Evolutionary conservation across 2,329 filamentous ascomycete genomes (phyloP).

Genomic region (Pseudofabraea citricarpa): DNA sequence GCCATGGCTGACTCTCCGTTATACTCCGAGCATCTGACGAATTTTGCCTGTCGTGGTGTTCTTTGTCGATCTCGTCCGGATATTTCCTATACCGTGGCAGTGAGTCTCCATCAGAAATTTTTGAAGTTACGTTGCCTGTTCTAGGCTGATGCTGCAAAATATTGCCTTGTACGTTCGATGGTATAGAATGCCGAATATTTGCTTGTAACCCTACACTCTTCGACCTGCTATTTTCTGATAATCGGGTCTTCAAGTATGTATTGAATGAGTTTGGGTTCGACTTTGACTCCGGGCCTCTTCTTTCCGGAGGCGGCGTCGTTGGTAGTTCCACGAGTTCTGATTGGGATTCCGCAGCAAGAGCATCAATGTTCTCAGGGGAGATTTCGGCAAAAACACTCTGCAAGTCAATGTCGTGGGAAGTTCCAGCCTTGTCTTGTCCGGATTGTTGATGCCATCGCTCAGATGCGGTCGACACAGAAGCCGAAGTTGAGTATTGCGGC

Average conservation of each 20-base stretch:
- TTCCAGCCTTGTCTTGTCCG: conserved; percentile 7
- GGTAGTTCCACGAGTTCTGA: not conserved
- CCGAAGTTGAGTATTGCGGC: not conserved
- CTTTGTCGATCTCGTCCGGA: conserved; percentile 10
- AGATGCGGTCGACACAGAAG: not conserved
- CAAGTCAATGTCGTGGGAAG: conserved; percentile 10
- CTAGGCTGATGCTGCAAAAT: not conserved
- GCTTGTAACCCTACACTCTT: not conserved
- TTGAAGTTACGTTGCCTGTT: too few relatives aligned
- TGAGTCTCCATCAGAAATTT: too few relatives aligned
- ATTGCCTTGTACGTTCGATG: not conserved
- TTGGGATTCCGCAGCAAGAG: conserved; percentile 17
- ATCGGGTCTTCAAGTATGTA: not conserved
- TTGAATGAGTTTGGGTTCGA: not conserved
- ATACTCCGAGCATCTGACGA: too few relatives aligned
- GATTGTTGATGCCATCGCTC: not conserved
- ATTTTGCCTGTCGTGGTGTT: too few relatives aligned
- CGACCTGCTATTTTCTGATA: not conserved
- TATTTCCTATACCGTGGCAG: too few relatives aligned
- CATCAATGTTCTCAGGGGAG: conserved; percentile 31
- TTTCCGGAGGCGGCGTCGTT: not conserved
- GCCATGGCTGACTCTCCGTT: too few relatives aligned
- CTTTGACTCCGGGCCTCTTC: not conserved
- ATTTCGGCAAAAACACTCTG: conserved; percentile 28
- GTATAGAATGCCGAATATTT: not conserved